Evolutionary conservation across 148 eudicot genomes (phyloP).

Genomic region (Arctostaphylos glauca): DNA sequence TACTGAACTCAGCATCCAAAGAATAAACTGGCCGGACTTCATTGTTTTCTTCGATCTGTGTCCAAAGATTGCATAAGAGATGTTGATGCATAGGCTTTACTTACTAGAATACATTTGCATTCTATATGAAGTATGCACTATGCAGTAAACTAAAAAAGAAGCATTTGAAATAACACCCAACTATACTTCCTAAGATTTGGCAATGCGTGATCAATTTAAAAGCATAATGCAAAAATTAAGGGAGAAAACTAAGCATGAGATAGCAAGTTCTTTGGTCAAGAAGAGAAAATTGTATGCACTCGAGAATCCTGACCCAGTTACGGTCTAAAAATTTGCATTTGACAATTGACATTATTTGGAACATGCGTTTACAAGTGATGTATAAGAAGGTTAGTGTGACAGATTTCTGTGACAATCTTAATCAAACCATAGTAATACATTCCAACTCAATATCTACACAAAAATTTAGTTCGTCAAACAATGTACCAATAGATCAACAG

Average conservation of each 20-base stretch:
- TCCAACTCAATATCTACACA: neutral
- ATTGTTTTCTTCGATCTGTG: constrained; percentile 63
- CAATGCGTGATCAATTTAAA: neutral
- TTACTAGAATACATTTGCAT: neutral
- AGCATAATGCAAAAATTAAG: neutral
- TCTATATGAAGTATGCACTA: neutral
- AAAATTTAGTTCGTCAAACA: neutral
- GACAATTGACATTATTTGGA: neutral
- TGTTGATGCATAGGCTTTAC: neutral
- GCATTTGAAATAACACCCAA: neutral
- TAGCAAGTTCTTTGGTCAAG: neutral
- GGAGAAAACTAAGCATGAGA: neutral
- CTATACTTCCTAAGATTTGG: neutral
- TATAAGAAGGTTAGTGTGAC: neutral
- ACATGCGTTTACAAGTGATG: neutral
- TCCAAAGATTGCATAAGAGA: constrained; percentile 2
- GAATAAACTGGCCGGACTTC: constrained; percentile 58
- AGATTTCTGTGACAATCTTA: constrained; percentile 3
- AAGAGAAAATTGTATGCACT: neutral
- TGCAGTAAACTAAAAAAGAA: neutral
- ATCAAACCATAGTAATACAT: neutral
- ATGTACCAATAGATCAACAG: neutral
- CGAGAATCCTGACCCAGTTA: neutral
- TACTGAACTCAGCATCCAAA: constrained; percentile 80
- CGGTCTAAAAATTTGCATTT: neutral